Conservation (phyloP, 352 stramenopile species). For the Globisporangium cederbergense region DNA sequence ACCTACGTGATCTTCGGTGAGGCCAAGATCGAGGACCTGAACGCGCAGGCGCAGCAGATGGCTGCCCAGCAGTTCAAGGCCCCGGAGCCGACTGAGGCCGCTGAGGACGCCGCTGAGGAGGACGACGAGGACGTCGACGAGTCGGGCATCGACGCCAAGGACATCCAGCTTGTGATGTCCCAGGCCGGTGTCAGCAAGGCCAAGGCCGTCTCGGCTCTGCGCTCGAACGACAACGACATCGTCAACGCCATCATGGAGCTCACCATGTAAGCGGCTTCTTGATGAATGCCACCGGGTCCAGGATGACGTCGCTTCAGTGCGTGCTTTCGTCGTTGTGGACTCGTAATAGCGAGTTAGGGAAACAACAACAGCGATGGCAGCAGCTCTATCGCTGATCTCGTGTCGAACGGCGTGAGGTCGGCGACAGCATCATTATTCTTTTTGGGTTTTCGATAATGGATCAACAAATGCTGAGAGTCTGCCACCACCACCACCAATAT, state of each 20-base stretch:
- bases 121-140: constrained; percentile 94
- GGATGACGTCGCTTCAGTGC: background rate
- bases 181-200: constrained; percentile 90
- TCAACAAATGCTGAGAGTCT: background rate
- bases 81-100: constrained; percentile 34
- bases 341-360: constrained; percentile 3
- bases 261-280: constrained; percentile 89
- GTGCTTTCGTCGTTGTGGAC: background rate
- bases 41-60: constrained; percentile 83
- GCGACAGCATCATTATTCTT: constrained; percentile 20
- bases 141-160: constrained; percentile 96
- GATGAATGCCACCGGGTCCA: background rate
- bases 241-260: constrained; percentile 99
- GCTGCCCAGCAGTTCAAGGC: constrained; percentile 94
- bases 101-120: constrained; percentile 52
- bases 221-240: constrained; percentile 98
- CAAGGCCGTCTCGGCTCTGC: constrained; percentile 96
- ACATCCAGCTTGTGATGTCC: constrained; percentile 99
- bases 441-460: constrained; percentile 27
- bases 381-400: background rate
- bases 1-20: constrained; percentile 99
- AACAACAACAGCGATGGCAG: background rate
- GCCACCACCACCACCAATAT: background rate
- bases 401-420: constrained; percentile 6
- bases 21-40: constrained; percentile 98